Base-by-base conservation (phyloP, 2,329 filamentous ascomycete species). In the Colletotrichum viniferum region DNA sequence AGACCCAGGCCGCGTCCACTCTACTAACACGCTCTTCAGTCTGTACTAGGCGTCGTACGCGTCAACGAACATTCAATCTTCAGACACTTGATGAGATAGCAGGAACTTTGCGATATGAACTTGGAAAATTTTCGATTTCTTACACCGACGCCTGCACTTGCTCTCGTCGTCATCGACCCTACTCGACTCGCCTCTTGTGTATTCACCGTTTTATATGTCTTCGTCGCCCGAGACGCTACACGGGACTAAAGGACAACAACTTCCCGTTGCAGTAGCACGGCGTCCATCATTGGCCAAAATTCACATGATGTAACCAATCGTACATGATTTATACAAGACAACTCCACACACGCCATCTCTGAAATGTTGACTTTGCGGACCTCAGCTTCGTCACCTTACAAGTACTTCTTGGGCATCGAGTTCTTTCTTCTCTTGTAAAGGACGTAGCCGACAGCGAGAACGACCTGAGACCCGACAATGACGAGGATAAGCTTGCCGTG, bases 371-470 rank as follows among this genome's bases (percentile, higher is more conserved):
- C 26, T 14, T 21, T 6, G 30, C 62, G 43, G 43, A 18, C 69
- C 62, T 26, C 73, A 69, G 80, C 80, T 73, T 77, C 65, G 12
- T 36, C 16, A 55, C 69, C 32, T 81, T 88, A 98, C 82, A 98
- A 86, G 84, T 96, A 98, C 87, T 98, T 98, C 90, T 98, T 98
- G n/a, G 95, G 95, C 84, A 92, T 91, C 77, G 89, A 92, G 52
- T 91, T 89, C 85, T 93, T 91, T 81, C 94, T 92, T 79, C 92
- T 90, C 90, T 98, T 98, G 86, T 98, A 98, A 74, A 93, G 82
- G 48, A 95, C 83, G 82, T 96, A 98, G 1, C 88, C 90, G 3
- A 85, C 91, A 1, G 91, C 91, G 36, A 97, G 87, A 78, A 95
- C 82, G 64, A 94, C 81, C 85, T 98, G 96, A 77, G 95, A 92